Conservation (phyloP, 2,329 filamentous ascomycete genomes). For the Exophiala xenobiotica region DNA sequence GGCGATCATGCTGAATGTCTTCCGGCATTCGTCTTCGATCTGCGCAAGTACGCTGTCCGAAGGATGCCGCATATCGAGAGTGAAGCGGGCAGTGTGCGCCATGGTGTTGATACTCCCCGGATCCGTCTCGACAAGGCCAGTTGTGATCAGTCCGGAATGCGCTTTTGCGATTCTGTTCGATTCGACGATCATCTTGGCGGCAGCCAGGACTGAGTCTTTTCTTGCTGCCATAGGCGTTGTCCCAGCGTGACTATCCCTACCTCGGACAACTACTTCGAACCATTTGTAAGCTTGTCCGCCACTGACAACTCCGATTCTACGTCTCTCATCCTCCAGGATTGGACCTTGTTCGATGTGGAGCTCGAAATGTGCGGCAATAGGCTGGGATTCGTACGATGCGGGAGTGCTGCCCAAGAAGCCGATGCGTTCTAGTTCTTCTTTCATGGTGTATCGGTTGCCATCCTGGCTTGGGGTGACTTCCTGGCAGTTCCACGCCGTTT, state of each 20-base stretch:
- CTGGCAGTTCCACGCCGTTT: conserved; percentile 59
- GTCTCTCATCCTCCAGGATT: conserved; percentile 64
- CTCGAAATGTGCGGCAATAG: conserved; percentile 76
- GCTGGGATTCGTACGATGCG: conserved; percentile 58
- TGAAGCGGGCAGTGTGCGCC: conserved; percentile 19
- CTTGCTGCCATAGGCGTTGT: conserved; percentile 68
- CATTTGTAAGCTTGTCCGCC: conserved; percentile 74
- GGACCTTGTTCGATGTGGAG: conserved; percentile 84
- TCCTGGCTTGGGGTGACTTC: conserved; percentile 54
- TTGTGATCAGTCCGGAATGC: conserved; percentile 66
- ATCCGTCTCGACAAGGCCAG: conserved; percentile 66
- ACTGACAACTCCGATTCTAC: conserved; percentile 68
- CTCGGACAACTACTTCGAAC: conserved; percentile 65
- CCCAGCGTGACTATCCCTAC: conserved; percentile 70
- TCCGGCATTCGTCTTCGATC: neutral
- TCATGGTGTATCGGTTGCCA: conserved; percentile 48
- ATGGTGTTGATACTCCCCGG: conserved; percentile 67
- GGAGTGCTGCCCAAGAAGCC: conserved; percentile 63
- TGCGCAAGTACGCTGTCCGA: conserved; percentile 17
- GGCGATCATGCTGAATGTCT: conserved; percentile 10
- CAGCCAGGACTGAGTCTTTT: conserved; percentile 67
- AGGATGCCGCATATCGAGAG: conserved; percentile 26
- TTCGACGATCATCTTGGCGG: conserved; percentile 66
- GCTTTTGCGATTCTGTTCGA: conserved; percentile 61
- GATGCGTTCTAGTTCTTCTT: conserved; percentile 67